phyloP scores from a whole-genome alignment of 2,329 filamentous ascomycete genomes.

The Pseudocercospora macadamiae region DNA sequence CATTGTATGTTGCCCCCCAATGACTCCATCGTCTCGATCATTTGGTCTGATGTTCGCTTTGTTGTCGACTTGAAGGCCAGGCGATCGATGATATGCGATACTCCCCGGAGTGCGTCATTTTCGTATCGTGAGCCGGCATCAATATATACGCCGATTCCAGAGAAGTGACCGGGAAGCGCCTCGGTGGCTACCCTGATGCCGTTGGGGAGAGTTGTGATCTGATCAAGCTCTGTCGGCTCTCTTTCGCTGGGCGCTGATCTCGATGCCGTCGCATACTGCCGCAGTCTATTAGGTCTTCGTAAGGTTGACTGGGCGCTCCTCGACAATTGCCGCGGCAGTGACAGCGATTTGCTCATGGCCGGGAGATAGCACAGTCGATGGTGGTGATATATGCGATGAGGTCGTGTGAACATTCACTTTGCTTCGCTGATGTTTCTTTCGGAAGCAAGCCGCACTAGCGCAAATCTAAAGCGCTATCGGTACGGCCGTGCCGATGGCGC shows the following conservation, averaged over 20 bases:
- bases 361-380: not conserved
- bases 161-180: slow-evolving; percentile 90
- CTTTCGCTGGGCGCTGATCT: slow-evolving; percentile 39
- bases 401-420: not conserved
- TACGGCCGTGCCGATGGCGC: too few species aligned
- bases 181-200: slow-evolving; percentile 94
- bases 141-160: slow-evolving; percentile 92
- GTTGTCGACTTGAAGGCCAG: slow-evolving; percentile 90
- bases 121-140: slow-evolving; percentile 95
- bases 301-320: slow-evolving; percentile 23
- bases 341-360: slow-evolving; percentile 36
- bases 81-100: slow-evolving; percentile 94
- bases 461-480: not conserved
- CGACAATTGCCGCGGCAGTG: slow-evolving; percentile 34
- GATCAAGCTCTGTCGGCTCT: slow-evolving; percentile 85
- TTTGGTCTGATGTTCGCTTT: slow-evolving; percentile 72
- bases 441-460: not conserved
- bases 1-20: slow-evolving; percentile 96
- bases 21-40: slow-evolving; percentile 84
- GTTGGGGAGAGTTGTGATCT: slow-evolving; percentile 86
- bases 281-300: slow-evolving; percentile 17
- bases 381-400: not conserved
- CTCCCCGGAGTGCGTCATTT: slow-evolving; percentile 78
- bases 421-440: not conserved
- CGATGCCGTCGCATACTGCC: slow-evolving; percentile 35